Percentiles rank a stretch among this genome's conserved stretches.
These are phyloP conservation scores for Amorphotheca resinae DNA, from an alignment of 495 filamentous ascomycete species.

Conservation along the genomic window DNA sequence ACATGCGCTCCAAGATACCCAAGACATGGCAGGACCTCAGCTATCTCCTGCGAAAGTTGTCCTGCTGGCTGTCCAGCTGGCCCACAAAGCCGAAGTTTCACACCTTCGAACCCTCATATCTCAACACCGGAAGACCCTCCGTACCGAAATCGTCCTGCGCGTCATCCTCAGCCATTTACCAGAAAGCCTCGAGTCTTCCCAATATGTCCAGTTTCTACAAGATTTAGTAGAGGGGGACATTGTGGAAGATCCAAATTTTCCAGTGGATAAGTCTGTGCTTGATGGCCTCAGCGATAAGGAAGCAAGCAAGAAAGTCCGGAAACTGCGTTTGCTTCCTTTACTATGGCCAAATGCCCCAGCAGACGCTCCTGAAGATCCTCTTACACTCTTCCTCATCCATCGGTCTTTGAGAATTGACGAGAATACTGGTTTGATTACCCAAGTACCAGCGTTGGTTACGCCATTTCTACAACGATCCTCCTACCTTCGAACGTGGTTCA, in stretches of 20 bases:
- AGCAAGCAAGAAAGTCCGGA: conserved; percentile 56
- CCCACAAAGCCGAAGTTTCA: conserved; percentile 43
- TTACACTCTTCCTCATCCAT: conserved; percentile 62
- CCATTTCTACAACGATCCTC: conserved; percentile 63
- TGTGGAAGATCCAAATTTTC: conserved; percentile 13
- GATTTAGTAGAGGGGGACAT: conserved; percentile 19
- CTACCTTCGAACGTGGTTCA: conserved; percentile 58
- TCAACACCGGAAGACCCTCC: conserved; percentile 34
- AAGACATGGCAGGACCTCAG: conserved; percentile 11
- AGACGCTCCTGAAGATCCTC: conserved; percentile 37
- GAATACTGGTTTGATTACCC: conserved; percentile 62
- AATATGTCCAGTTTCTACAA: conserved; percentile 42
- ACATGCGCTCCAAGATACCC: conserved; percentile 1
- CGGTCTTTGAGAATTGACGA: conserved; percentile 65
- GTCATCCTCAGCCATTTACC: conserved; percentile 79
- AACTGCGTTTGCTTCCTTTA: conserved; percentile 55
- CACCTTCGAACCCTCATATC: conserved; percentile 49
- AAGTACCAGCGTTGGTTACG: conserved; percentile 56
- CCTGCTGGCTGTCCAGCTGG: conserved; percentile 50
- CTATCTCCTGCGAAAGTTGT: conserved; percentile 40
- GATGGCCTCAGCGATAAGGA: conserved; percentile 48
- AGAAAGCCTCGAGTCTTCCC: conserved; percentile 52
- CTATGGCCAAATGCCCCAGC: conserved; percentile 32
- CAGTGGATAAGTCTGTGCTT: conserved; percentile 46
- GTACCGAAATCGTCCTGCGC: conserved; percentile 55